phyloP scores from a whole-genome alignment of 2,329 filamentous ascomycete species.

The Coniochaeta prunicola region DNA sequence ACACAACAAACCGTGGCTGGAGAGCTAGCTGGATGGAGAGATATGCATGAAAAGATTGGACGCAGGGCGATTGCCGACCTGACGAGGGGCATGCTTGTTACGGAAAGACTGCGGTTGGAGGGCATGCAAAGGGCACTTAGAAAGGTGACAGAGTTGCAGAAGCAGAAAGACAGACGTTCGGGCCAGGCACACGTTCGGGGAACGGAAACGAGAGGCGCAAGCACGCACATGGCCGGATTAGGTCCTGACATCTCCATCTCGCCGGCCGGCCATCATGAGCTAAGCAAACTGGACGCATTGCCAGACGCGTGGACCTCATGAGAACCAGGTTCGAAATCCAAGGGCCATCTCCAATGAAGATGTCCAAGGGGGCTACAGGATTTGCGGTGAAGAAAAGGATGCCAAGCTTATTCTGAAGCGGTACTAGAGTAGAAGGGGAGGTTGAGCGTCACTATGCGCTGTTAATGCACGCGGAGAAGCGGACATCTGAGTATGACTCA shows the following conservation, averaged over 20 bases:
- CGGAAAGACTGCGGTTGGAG: conserved; percentile 71
- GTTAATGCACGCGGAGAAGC: not conserved
- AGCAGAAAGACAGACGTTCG: not conserved
- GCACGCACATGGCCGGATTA: not conserved
- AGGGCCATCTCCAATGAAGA: not conserved
- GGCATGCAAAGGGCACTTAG: conserved; percentile 74
- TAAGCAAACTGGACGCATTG: not conserved
- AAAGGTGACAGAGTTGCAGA: conserved; percentile 33
- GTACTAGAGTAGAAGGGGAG: not conserved
- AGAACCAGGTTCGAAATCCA: not conserved
- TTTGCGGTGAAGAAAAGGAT: not conserved
- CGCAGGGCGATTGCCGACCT: conserved; percentile 67
- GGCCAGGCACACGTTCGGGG: not conserved
- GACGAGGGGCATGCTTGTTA: conserved; percentile 70
- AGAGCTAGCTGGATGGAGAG: conserved; percentile 91
- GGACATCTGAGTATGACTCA: not conserved
- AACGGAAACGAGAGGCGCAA: not conserved
- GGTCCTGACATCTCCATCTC: not conserved
- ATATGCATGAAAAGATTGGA: conserved; percentile 74
- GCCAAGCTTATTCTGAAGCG: not conserved
- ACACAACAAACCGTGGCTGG: conserved; percentile 89
- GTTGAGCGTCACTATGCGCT: not conserved
- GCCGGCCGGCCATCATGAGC: not conserved
- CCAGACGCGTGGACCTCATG: not conserved
- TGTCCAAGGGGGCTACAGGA: not conserved